phyloP scores from a whole-genome alignment of 495 filamentous ascomycete species.

The Podospora bellae-mahoneyi region DNA sequence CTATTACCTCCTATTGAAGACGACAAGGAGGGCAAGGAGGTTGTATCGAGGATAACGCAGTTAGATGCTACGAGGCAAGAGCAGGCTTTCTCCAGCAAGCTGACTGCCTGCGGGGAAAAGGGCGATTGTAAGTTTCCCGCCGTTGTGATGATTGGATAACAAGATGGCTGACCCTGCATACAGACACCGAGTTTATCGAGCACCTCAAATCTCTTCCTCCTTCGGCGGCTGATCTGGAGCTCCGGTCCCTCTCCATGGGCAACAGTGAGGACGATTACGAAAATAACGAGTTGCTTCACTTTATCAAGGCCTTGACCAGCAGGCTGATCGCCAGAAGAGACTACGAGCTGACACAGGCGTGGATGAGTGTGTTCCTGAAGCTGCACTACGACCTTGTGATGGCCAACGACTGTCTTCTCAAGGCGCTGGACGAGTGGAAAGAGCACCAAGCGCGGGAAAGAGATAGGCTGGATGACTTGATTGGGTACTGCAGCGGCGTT shows the following conservation, averaged over 20 bases:
- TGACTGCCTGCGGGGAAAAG: constrained; percentile 47
- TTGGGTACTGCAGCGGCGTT: constrained; percentile 84
- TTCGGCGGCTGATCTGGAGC: constrained; percentile 79
- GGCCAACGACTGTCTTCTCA: constrained; percentile 40
- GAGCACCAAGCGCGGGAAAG: constrained; percentile 63
- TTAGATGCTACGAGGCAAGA: constrained; percentile 40
- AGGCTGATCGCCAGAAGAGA: constrained; percentile 65
- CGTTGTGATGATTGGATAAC: constrained; percentile 3
- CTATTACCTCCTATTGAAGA: constrained; percentile 27
- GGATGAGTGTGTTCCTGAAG: constrained; percentile 90
- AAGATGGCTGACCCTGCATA: constrained; percentile 20
- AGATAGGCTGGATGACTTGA: constrained; percentile 66
- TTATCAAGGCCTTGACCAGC: constrained; percentile 70
- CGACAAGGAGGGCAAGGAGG: constrained; percentile 11
- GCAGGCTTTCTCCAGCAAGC: constrained; percentile 58
- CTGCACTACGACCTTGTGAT: constrained; percentile 59
- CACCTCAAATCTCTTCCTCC: constrained; percentile 77
- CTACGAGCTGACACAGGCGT: constrained; percentile 90
- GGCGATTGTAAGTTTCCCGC: constrained; percentile 48
- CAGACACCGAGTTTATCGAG: constrained; percentile 60
- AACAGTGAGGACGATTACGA: constrained; percentile 29
- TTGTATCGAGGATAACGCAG: constrained; percentile 38
- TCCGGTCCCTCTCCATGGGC: constrained; percentile 67
- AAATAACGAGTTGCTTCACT: constrained; percentile 53
- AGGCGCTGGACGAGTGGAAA: constrained; percentile 61